Evolutionary conservation across 345 rosid species (phyloP), one percentile per base, ranked within the genome.

Genomic region (Lagerstroemia speciosa): DNA sequence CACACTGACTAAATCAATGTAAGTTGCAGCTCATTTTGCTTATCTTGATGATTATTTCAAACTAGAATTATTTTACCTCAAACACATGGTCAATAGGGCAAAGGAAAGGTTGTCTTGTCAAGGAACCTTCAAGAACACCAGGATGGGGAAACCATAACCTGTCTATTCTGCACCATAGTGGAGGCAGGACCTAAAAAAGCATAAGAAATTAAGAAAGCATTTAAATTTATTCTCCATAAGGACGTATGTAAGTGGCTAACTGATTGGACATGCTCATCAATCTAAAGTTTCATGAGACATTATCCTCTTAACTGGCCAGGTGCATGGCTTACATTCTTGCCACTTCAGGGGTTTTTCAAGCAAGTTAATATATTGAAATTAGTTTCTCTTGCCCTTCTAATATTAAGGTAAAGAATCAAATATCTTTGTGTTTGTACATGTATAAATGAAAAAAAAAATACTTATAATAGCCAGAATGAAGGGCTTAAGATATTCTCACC

Each of bases 141-240:
- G 99, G 98, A 85, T 94, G 99, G 8, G 89, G 83, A 87, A 91
- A 94, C 99, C 99, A 94, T 63, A 94, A 79, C 78, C 98, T 87
- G 77, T 94, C 99, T 85, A 94, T 74, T 84, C 98, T 89, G 83
- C 99, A 94, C 99, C 99, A 94, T 66, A 94, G 65, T 15, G 96
- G 98, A 71, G 99, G 99, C 93, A 94, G 84, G 67, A 94, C 89
- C 99, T 94, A 81, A 78, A 74, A 77, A 62, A 63, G 71, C 3
- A 66, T 27, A 71, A 16, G 70, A 71, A 67, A 48, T 37, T 68
- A 69, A 65, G 9, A 67, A 67, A 55, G 37, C 36, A 43, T 45
- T 8, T 27, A 10, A 58, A 6, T 29, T 14, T 30, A 27, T 30
- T 58, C 34, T 58, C 15, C 33, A 58, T 1, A 58, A 14, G 19